A percentile compares a stretch with the other conserved stretches of the same genome.
phyloP scores from a whole-genome alignment of 2,329 filamentous ascomycete genomes.

The Ophiocordyceps camponoti-floridani region DNA sequence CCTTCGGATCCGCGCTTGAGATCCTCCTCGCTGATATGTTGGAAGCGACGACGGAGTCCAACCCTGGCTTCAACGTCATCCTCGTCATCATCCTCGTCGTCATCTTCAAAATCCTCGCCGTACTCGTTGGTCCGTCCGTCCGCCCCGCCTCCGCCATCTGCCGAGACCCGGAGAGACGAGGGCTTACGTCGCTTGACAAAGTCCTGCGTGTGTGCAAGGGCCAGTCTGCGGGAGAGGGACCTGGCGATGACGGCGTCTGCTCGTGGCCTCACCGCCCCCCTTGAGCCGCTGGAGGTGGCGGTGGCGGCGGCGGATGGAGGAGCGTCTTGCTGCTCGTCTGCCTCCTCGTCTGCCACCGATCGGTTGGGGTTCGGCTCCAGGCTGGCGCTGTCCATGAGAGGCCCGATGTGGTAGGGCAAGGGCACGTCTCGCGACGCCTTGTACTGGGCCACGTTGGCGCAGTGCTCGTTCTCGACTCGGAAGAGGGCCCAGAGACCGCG shows the following conservation, averaged over 20 bases:
- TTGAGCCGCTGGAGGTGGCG: conserved; percentile 6
- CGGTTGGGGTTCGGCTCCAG: conserved; percentile 6
- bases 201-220: conserved; percentile 74
- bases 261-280: conserved; percentile 13
- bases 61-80: conserved; percentile 5
- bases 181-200: conserved; percentile 60
- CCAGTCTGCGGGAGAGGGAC: conserved; percentile 46
- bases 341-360: conserved; percentile 1
- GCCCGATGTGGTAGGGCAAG: conserved; percentile 55
- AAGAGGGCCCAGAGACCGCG: conserved; percentile 84
- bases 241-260: conserved; percentile 13
- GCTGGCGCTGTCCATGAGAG: conserved; percentile 24
- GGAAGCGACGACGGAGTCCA: not conserved
- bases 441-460: conserved; percentile 76
- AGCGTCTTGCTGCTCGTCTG: not conserved
- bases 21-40: not conserved
- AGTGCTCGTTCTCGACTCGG: conserved; percentile 95
- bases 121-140: conserved; percentile 8
- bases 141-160: not conserved
- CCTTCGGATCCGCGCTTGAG: not conserved
- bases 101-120: conserved; percentile 10
- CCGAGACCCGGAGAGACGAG: not conserved
- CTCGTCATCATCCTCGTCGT: conserved; percentile 9
- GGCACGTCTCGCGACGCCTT: conserved; percentile 79
- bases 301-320: conserved; percentile 3